Evolutionary conservation across 2,329 filamentous ascomycete species (phyloP), one percentile per base, ranked within the genome.

Genomic region (Huntiella omanensis): DNA sequence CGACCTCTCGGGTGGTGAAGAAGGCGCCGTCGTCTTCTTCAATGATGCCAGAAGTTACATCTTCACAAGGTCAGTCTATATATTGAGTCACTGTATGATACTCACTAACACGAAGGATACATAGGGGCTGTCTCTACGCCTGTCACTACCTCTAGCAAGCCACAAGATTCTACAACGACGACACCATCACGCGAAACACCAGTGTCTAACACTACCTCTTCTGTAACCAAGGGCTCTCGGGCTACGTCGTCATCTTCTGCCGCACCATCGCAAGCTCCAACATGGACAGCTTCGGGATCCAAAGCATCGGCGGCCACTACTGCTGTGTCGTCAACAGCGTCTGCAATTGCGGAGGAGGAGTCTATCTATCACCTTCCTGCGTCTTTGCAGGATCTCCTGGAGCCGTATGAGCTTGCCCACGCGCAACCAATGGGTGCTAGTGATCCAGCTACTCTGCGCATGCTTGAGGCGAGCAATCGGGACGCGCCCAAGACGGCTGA

Each of bases 321-420:
- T n/a, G 34, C 34, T 36, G 28, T 33, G 12, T 15, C 40, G 15
- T 32, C 28, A 13, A 13, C 37, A 33, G 59, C 62, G 32, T 56
- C 67, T 15, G 13, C 43, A 11, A 32, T 38, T 28, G 44, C 34
- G 40, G 67, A 72, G 54, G 79, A 84, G 50, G 83, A 95, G 62
- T 91, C 83, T 10, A 81, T 95, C 54, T 98, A 88, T 60, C 87
- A 96, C 60, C 73, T 98, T 34, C 91, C 91, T 3, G 75, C 86
- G 5, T 85, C 83, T 28, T 66, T 98, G 46, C 83, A 86, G 56
- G 91, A 98, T 59, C 69, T 98, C 33, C 75, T 96, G 13, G 84
- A 94, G 49, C 86, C 87, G 0, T 95, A 87, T 57, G 87, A 96
- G 60, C 71, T 77, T 11, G 83, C 83, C 2, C 88, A 83, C 63